Base-by-base conservation (phyloP, 2,329 filamentous ascomycete species). In the Alternaria incomplexa region DNA sequence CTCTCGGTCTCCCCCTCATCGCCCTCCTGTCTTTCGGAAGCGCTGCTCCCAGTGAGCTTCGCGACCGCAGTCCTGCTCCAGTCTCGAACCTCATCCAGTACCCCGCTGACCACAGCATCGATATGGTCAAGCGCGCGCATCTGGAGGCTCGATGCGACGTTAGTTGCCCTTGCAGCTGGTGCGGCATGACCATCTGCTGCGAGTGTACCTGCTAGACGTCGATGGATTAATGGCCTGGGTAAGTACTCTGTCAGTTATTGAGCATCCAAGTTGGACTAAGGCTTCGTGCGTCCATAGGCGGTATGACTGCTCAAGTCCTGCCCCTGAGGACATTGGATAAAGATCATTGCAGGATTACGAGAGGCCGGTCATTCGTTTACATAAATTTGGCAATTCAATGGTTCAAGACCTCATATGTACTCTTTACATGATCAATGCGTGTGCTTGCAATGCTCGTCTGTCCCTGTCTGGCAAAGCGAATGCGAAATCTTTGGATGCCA, bases 171-270 rank as follows among this genome's bases (percentile, higher is more conserved):
- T 63, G 61, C 43, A 51, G 20, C 44, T 59, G 53, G 53, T 62
- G 53, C 25, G 59, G 59, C 26, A 62, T 57, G 59, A 62, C 54
- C 3, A 32, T 62, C n/a, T 62, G 59, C 54, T 62, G 59, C 54
- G 5, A 62, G 59, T 62, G 59, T 40, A 13, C 57, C 10, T 57
- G 59, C 46, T 58, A 61, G 40, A 25, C 25, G 2, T 32, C 11
- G 28, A 23, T 40, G 36, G n/a, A 40, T 40, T 17, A 2, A 45
- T 6, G 43, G 26, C 13, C 17, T 36, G 23, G 40, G 17, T 28
- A 25, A 13, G 47, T 53, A 13, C 23, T 12, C 45, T 15, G 25
- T 5, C 20, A 7, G 12, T 36, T 9, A 22, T 15, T 36, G 48
- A 12, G 20, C 2, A 6, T 23, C 25, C 20, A 22, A 36, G 17